Base-by-base conservation (phyloP, 257 asterid species). In the Solanum ossicruentum region DNA sequence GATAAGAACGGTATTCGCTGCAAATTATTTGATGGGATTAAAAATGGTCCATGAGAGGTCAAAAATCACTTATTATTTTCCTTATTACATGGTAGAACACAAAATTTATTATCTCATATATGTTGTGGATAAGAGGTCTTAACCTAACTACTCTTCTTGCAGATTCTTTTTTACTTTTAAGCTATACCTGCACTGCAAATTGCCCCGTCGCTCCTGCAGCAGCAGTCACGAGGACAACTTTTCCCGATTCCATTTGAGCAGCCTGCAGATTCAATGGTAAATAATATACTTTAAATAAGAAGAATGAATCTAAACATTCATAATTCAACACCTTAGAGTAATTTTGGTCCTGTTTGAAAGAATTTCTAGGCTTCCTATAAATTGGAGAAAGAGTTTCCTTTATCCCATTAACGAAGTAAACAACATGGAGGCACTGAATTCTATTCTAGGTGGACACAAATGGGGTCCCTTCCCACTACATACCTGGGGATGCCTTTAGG, bases 131-230 rank as follows among this genome's bases (percentile, higher is more conserved):
- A 51, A 52, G 65, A 28, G 5, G 10, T 49, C 61, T 49, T 75
- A 75, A 75, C 82, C 65, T 77, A 77, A 51, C 17, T 51, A 51
- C 63, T 77, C 47, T 23, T 77, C 16, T 26, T 51, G 58, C 23
- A 77, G 26, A 26, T 26, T 77, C 15, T 7, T 77, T 77, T 70
- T 15, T 51, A 32, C 45, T 77, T 77, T 52, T 51, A 77, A 16
- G 47, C 82, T 71, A 77, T 91, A 96, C 98, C 99, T 96, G 99
- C 85, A 96, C 98, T 6, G 99, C 98, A 89, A 96, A 96, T 89
- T 96, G 98, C 86, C 98, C 99, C 41, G 99, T 96, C 60, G 98
- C 99, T 84, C 98, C 99, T 67, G 98, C 99, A 87, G 99, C 99
- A 63, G 98, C 99, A 73, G 98, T 96, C 86, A 96, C 98, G 36